These are phyloP conservation scores for Begonia fuchsioides DNA, from an alignment of 306 rosid genomes.

Conservation along the genomic window DNA sequence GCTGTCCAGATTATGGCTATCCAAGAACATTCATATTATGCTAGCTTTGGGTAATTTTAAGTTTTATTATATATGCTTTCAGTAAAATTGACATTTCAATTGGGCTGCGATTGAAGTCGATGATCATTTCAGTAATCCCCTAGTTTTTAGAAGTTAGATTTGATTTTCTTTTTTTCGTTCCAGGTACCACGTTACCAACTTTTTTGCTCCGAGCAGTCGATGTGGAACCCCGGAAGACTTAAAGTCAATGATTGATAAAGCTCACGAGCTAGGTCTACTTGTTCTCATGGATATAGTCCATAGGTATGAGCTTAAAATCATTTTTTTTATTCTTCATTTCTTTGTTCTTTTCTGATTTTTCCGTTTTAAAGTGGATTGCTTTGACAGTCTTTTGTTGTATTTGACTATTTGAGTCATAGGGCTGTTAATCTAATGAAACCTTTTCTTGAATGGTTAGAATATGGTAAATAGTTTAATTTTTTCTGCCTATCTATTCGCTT, in stretches of 20 bases:
- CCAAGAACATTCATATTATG: slow-evolving; percentile 97
- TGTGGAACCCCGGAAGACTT: slow-evolving; percentile 96
- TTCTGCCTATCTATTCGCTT: no score
- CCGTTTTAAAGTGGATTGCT: no score
- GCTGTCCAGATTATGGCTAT: slow-evolving; percentile 99
- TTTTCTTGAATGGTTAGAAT: no score
- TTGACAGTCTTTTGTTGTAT: no score
- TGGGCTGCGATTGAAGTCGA: background rate
- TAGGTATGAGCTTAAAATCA: slow-evolving; percentile 37
- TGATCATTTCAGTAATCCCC: background rate
- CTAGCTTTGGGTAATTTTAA: slow-evolving; percentile 81
- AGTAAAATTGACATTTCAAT: background rate
- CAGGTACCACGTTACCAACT: slow-evolving; percentile 96
- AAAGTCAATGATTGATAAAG: slow-evolving; percentile 81
- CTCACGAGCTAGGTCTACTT: slow-evolving; percentile 88
- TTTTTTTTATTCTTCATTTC: background rate
- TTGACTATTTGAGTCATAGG: no score
- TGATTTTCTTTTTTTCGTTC: background rate
- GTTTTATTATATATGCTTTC: slow-evolving; percentile 4
- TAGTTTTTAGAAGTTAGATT: no score
- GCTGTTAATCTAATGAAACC: no score
- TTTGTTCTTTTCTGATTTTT: background rate
- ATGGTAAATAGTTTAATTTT: no score
- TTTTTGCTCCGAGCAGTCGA: slow-evolving; percentile 97
- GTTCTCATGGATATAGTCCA: slow-evolving; percentile 99